Evolutionary conservation across 306 rosid genomes (phyloP).

Genomic region (Casuarina glauca): DNA sequence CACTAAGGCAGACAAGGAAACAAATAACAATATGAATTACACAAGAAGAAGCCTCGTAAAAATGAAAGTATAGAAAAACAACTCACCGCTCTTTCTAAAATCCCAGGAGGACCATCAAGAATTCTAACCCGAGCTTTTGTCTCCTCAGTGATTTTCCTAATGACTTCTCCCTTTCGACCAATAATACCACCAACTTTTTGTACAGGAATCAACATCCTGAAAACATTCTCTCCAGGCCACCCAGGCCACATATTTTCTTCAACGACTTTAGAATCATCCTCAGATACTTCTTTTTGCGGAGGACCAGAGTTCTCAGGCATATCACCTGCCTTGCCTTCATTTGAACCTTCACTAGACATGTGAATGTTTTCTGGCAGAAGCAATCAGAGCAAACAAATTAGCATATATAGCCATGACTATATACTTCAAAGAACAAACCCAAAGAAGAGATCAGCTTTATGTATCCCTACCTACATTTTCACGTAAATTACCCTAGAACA

Average conservation of each 20-base stretch:
- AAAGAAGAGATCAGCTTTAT: background rate
- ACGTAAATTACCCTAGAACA: background rate
- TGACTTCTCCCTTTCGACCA: conserved; percentile 96
- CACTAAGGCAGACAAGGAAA: background rate
- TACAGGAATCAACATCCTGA: conserved; percentile 89
- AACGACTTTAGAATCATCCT: conserved; percentile 43
- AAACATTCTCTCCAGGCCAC: conserved; percentile 99
- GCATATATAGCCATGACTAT: conserved; percentile 1
- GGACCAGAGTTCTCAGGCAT: conserved; percentile 33
- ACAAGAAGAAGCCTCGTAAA: background rate
- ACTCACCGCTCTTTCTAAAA: conserved; percentile 98
- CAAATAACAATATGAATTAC: background rate
- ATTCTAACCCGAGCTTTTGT: conserved; percentile 90
- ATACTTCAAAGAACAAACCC: background rate
- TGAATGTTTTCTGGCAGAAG: conserved; percentile 10
- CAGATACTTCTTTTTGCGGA: conserved; percentile 35
- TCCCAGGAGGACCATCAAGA: conserved; percentile 96
- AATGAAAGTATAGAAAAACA: conserved; percentile 6
- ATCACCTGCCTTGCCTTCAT: conserved; percentile 45
- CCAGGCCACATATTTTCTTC: conserved; percentile 93
- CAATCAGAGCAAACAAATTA: conserved; percentile 12
- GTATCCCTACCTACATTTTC: background rate
- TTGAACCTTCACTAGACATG: conserved; percentile 50
- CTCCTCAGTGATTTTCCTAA: conserved; percentile 92
- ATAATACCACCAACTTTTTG: conserved; percentile 96